Conservation (phyloP, 352 stramenopile species). For the Thalassiosira exigua region DNA sequence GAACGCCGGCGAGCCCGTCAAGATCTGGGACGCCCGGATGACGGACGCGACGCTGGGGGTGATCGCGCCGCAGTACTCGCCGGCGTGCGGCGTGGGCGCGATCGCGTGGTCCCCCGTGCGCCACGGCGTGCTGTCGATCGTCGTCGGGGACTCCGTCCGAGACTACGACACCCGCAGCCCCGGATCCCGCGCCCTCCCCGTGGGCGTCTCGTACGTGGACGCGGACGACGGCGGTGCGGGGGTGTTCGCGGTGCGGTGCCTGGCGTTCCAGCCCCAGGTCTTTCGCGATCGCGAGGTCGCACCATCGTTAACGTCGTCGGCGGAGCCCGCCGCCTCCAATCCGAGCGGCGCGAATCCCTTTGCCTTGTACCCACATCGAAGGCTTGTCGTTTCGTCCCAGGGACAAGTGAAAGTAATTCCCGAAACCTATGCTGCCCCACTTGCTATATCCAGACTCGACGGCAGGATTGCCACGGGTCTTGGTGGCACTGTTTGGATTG, state of each 20-base stretch:
- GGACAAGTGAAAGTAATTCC: conserved; percentile 53
- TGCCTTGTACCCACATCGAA: conserved; percentile 51
- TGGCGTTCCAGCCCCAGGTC: conserved; percentile 59
- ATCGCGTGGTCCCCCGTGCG: conserved; percentile 59
- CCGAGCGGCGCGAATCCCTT: conserved; percentile 44
- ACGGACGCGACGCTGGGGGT: conserved; percentile 69
- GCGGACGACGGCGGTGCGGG: conserved; percentile 2
- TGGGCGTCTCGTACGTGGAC: conserved; percentile 46
- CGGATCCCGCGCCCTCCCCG: conserved; percentile 52
- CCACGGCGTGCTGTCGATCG: conserved; percentile 63
- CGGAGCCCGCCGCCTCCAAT: background rate
- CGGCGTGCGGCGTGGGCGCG: conserved; percentile 31
- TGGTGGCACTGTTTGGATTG: conserved; percentile 58
- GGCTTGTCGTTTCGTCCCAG: conserved; percentile 59
- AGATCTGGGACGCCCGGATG: conserved; percentile 76
- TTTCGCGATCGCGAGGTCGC: conserved; percentile 13
- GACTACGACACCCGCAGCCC: conserved; percentile 69
- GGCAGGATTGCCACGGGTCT: conserved; percentile 65
- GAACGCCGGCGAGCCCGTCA: conserved; percentile 69
- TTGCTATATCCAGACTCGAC: conserved; percentile 73
- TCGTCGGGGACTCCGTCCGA: conserved; percentile 60
- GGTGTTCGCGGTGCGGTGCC: conserved; percentile 15
- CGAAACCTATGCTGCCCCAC: conserved; percentile 54
- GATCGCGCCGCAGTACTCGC: conserved; percentile 45
- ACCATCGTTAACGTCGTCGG: background rate